Conservation (phyloP, 306 rosid genomes). For the Arachis stenosperma region DNA sequence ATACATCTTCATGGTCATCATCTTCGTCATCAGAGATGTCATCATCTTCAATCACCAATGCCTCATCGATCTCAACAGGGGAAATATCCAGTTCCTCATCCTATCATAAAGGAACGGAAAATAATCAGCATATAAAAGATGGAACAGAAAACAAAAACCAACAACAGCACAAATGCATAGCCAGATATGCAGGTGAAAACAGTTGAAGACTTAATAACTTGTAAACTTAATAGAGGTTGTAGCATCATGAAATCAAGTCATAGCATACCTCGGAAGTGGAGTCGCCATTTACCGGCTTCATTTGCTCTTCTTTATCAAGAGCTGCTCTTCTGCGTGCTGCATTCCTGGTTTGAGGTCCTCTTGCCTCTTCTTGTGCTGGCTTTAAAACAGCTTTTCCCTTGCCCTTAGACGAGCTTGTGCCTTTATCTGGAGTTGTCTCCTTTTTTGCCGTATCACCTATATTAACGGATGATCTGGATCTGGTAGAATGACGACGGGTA, state of each 20-base stretch:
- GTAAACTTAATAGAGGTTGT: background rate
- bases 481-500: conserved; percentile 80
- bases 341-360: conserved; percentile 95
- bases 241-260: conserved; percentile 13
- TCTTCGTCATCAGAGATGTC: conserved; percentile 98
- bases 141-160: background rate
- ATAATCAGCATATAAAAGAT: background rate
- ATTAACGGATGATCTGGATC: conserved; percentile 83
- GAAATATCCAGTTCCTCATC: conserved; percentile 93
- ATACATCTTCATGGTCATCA: conserved; percentile 95
- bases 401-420: conserved; percentile 81
- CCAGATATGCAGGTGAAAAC: background rate
- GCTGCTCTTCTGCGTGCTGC: conserved; percentile 86
- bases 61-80: conserved; percentile 91
- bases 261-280: conserved; percentile 92
- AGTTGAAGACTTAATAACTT: conserved; percentile 1
- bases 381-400: conserved; percentile 96
- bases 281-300: conserved; percentile 79
- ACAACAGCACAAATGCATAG: background rate
- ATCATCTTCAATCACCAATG: conserved; percentile 93
- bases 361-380: conserved; percentile 81
- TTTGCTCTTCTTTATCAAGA: conserved; percentile 78
- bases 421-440: conserved; percentile 76
- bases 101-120: conserved; percentile 44
- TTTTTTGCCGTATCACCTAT: conserved; percentile 69